Evolutionary conservation across 2,329 filamentous ascomycete species (phyloP), one percentile per base, ranked within the genome.

Genomic region (Colletotrichum sp.): DNA sequence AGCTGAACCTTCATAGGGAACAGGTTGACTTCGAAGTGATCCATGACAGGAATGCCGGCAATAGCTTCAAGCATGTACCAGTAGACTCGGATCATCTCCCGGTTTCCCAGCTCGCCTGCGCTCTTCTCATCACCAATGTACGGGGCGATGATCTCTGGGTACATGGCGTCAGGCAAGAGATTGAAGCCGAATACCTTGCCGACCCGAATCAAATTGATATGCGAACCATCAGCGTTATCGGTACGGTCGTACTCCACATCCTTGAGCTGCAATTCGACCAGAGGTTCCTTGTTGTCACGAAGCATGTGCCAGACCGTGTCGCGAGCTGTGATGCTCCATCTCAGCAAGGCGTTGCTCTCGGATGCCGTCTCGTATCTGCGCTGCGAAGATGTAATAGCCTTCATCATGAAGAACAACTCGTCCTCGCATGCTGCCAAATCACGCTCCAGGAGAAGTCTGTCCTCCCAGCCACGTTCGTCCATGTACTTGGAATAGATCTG

Each of bases 341-440:
- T 93, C 70, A 99, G 85, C 55, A 98, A 88, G 7, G 96, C 96
- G 76, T 92, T 96, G 72, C 93, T 94, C 78, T 95, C 91, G 8
- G 92, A 92, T 66, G 92, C 89, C 63, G 91, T 91, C 76, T 98
- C 95, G 78, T 92, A 93, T 82, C 96, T 97, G 76, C 96, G 91
- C 85, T 99, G 97, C 7, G 96, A 98, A 4, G 96, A 98, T 2
- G 97, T 99, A 83, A 99, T 99, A 52, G 97, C 98, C 81, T 99
- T 99, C 97, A 99, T 99, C 88, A 99, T 95, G 87, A 99, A 99
- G 89, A 99, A 99, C 10, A 99, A 87, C 84, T 99, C 98, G 81
- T 99, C 97, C 83, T 99, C 97, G 81, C 95, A 98, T 24, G 92
- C 92, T 12, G 95, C 92, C 67, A 99, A 88, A 82, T 99, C 97